phyloP scores from a whole-genome alignment of 768 basidiomycete species.

The Cantharellus anzutake region DNA sequence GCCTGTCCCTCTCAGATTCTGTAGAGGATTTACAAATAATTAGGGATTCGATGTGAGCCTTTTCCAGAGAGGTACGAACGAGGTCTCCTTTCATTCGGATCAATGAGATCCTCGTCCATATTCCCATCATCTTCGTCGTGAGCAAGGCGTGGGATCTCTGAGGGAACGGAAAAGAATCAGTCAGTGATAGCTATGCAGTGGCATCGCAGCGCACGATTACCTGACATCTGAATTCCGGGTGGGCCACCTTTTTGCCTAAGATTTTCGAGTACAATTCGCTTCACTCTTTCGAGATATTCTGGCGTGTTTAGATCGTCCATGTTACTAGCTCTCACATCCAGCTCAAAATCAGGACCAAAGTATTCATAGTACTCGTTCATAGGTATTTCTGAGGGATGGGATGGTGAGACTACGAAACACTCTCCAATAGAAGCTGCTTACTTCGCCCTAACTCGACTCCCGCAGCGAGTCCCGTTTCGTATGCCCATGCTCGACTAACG shows the following conservation, averaged over 20 bases:
- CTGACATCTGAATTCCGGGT: constrained; percentile 80
- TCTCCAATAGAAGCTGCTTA: constrained; percentile 17
- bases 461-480: constrained; percentile 93
- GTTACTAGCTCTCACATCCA: constrained; percentile 88
- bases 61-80: constrained; percentile 17
- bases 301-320: constrained; percentile 88
- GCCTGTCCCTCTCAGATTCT: constrained; percentile 57
- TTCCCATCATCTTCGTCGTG: constrained; percentile 75
- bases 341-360: constrained; percentile 91
- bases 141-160: constrained; percentile 70
- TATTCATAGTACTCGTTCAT: constrained; percentile 99
- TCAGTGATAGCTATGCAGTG: neutral
- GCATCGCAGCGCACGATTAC: neutral
- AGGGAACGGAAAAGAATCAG: neutral
- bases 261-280: constrained; percentile 81
- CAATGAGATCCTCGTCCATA: constrained; percentile 66
- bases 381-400: constrained; percentile 55
- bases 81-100: constrained; percentile 58
- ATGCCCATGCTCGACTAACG: constrained; percentile 94
- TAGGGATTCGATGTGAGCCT: neutral
- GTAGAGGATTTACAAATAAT: neutral
- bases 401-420: neutral
- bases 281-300: constrained; percentile 85
- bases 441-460: constrained; percentile 81
- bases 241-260: constrained; percentile 71